Base-by-base conservation (phyloP, 2,329 filamentous ascomycete genomes). In the Seiridium cupressi region DNA sequence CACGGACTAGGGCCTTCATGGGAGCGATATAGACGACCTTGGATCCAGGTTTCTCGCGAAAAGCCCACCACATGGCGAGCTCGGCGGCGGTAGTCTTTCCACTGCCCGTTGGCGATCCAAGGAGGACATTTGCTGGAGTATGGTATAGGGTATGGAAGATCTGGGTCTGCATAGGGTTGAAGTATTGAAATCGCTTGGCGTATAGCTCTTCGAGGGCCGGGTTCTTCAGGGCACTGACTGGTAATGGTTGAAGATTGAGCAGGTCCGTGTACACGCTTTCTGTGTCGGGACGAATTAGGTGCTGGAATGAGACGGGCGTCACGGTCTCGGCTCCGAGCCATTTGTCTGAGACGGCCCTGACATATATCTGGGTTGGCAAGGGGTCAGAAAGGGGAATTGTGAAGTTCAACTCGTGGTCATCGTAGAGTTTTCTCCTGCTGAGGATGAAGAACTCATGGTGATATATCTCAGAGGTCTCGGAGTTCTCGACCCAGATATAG, bases 91-190 rank as follows among this genome's bases (percentile, higher is more conserved):
- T 91, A 0, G 96, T 99, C 80, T 99, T 99, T 61, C 95, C 95
- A 81, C 93, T 97, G 60, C 95, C 95, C 0, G 96, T 99, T 0
- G 95, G 96, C 2, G 95, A 98, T 6, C 96, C 95, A 7, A 99
- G 84, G 3, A 99, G 84, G 4, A 99, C 93, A 70, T 99, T 99
- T 51, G 91, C 89, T 6, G 90, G 77, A 0, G 95, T 97, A 72
- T 98, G 90, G 66, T 99, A 99, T 40, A 99, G 84, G 11, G 92
- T 94, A 70, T 99, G 95, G 76, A 99, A 99, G 56, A 99, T 92
- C 70, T 99, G 95, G 0, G 95, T 98, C 75, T 99, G 95, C 96
- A 99, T 98, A 0, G 95, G 95, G 71, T 99, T 99, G 82, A 99
- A 99, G 76, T 89, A 99, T 65, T 95, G 89, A 74, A 99, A 99